These are phyloP conservation scores for Colletotrichum sp. DNA, from an alignment of 2,329 filamentous ascomycete species.

Conservation along the genomic window DNA sequence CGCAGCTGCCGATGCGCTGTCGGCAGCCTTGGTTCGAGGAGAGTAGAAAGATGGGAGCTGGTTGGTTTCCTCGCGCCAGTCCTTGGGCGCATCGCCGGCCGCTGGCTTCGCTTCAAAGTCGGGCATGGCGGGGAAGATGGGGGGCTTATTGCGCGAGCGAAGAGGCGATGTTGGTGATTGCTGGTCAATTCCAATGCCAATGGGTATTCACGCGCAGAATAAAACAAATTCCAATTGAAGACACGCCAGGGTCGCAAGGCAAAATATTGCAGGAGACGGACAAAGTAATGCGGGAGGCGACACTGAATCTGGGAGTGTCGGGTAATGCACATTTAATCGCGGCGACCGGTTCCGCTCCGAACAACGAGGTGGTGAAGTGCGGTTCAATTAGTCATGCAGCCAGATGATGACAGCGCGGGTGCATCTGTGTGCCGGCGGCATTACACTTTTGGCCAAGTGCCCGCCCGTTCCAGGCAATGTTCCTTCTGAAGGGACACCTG, in stretches of 20 bases:
- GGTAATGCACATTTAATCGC: not conserved
- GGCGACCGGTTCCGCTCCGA: conserved; percentile 16
- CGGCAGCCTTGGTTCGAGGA: conserved; percentile 35
- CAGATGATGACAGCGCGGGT: conserved; percentile 5
- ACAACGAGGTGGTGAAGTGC: conserved; percentile 1
- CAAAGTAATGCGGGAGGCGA: not conserved
- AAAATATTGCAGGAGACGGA: not conserved
- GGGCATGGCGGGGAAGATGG: conserved; percentile 14
- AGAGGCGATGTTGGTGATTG: not conserved
- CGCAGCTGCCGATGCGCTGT: conserved; percentile 23
- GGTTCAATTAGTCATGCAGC: conserved; percentile 19
- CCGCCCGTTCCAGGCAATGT: not conserved
- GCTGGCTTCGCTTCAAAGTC: conserved; percentile 27
- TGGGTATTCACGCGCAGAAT: not conserved
- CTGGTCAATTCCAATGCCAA: not conserved
- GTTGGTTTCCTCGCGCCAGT: conserved; percentile 35
- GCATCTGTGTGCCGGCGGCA: not conserved
- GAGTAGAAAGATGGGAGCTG: conserved; percentile 54
- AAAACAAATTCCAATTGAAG: not conserved
- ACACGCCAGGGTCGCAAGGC: not conserved
- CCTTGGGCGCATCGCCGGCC: conserved; percentile 17
- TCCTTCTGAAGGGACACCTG: not conserved
- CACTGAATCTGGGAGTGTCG: not conserved
- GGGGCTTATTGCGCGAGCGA: not conserved
- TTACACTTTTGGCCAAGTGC: not conserved